These are phyloP conservation scores for Austroboletus novae-zelandiae DNA, from an alignment of 1,284 basidiomycete genomes.

Conservation along the genomic window DNA sequence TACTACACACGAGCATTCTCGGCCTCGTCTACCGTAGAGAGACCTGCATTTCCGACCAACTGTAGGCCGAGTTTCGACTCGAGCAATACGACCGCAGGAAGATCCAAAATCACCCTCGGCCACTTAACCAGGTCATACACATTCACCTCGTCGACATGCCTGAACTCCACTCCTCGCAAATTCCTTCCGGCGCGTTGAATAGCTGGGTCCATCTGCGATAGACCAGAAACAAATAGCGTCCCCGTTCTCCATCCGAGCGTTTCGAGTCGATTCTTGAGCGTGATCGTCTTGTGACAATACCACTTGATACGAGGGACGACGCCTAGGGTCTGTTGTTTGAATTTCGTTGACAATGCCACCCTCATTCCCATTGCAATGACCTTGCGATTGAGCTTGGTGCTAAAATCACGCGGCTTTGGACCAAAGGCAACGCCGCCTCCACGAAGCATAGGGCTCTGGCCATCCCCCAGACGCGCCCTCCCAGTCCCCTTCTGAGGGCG, in stretches of 20 bases:
- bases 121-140: constrained; percentile 81
- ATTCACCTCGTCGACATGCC: constrained; percentile 62
- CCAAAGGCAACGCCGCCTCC: constrained; percentile 94
- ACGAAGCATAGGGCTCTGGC: constrained; percentile 83
- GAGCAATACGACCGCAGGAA: constrained; percentile 68
- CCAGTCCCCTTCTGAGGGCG: constrained; percentile 92
- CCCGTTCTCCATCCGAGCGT: constrained; percentile 58
- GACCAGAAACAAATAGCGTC: constrained; percentile 72
- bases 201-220: constrained; percentile 50
- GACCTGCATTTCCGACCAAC: constrained; percentile 2
- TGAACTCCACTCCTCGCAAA: constrained; percentile 61
- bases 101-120: constrained; percentile 67
- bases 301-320: constrained; percentile 73
- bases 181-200: constrained; percentile 61
- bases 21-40: constrained; percentile 6
- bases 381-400: constrained; percentile 87
- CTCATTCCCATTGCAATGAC: constrained; percentile 92
- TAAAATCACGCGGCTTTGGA: constrained; percentile 88
- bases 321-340: constrained; percentile 72
- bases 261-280: constrained; percentile 57
- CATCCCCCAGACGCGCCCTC: constrained; percentile 86
- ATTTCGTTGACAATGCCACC: constrained; percentile 80
- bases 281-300: constrained; percentile 67
- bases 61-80: constrained; percentile 51
- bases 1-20: not conserved